Percentiles rank a stretch among this genome's conserved stretches.
These are phyloP conservation scores for Diplodia seriata DNA, from an alignment of 2,329 filamentous ascomycete genomes.

Conservation along the genomic window DNA sequence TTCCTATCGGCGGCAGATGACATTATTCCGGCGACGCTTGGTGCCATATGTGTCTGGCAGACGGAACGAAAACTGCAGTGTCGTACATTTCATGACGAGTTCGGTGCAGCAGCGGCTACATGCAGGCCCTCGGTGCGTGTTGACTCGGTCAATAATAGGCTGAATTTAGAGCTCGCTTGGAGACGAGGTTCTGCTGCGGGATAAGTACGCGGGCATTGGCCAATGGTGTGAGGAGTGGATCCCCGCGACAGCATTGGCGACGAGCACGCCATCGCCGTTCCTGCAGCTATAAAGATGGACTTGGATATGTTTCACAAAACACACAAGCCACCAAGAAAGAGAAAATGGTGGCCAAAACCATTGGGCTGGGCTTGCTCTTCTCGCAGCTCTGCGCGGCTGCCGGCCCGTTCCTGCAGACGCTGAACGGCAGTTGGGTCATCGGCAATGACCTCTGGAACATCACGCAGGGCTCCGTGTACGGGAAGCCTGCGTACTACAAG, in stretches of 20 bases:
- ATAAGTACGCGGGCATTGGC: not conserved
- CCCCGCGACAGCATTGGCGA: slow-evolving; percentile 15
- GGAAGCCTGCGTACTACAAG: slow-evolving; percentile 52
- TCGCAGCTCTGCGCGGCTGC: slow-evolving; percentile 19
- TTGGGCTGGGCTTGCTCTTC: slow-evolving; percentile 10
- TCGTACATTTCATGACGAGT: not conserved
- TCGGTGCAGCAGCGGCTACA: not conserved
- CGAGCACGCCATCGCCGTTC: slow-evolving; percentile 16
- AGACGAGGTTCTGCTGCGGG: not conserved
- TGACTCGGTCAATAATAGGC: not conserved
- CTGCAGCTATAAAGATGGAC: not conserved
- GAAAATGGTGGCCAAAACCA: not conserved
- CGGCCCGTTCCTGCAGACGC: slow-evolving; percentile 43
- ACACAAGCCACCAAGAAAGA: not conserved
- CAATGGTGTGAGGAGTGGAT: slow-evolving; percentile 25
- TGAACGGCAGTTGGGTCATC: slow-evolving; percentile 45
- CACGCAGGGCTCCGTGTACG: slow-evolving; percentile 49
- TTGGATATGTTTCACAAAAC: not conserved
- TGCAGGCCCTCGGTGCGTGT: not conserved
- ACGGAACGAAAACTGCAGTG: not conserved
- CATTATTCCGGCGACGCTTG: slow-evolving; percentile 12
- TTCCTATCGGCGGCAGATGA: slow-evolving; percentile 12
- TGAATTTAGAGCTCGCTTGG: slow-evolving; percentile 1
- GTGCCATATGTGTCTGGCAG: not conserved
- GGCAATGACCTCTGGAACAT: slow-evolving; percentile 54